Percentiles rank a stretch among this genome's conserved stretches.
Conservation (phyloP, 805 yeast species). For the Nakazawaea siamensis region DNA sequence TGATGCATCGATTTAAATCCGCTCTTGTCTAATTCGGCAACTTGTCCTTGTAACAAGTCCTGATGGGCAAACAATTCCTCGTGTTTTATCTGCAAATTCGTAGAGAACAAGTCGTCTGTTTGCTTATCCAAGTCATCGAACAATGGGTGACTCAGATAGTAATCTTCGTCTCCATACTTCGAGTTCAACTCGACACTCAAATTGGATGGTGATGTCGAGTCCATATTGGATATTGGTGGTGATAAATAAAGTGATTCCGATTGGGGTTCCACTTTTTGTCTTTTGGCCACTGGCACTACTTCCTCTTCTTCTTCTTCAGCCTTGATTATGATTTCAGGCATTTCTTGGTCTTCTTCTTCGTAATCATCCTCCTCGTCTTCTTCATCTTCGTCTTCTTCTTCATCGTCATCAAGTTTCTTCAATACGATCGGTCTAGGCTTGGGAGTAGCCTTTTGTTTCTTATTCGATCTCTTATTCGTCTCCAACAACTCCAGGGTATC, state of each 20-base stretch:
- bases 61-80: no score
- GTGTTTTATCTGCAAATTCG: constrained; percentile 19
- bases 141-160: constrained; percentile 2
- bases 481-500: constrained; percentile 14
- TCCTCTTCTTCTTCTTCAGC: neutral
- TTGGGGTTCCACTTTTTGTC: neutral
- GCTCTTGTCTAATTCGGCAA: constrained; percentile 18
- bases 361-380: constrained; percentile 11
- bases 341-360: neutral
- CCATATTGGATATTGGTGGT: constrained; percentile 19
- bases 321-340: neutral
- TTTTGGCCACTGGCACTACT: neutral
- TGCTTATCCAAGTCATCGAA: constrained; percentile 10
- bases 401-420: constrained; percentile 12
- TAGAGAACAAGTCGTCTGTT: constrained; percentile 10
- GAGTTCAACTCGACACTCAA: constrained; percentile 17
- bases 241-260: constrained; percentile 4
- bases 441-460: constrained; percentile 4
- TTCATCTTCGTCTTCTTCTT: constrained; percentile 11
- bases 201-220: constrained; percentile 23
- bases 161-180: constrained; percentile 19
- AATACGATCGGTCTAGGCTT: constrained; percentile 7
- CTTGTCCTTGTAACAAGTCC: constrained; percentile 13
- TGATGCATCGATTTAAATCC: constrained; percentile 30
- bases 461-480: constrained; percentile 12